Conservation (phyloP, 108 stramenopile species). For the Cyclotella distinguenda region DNA sequence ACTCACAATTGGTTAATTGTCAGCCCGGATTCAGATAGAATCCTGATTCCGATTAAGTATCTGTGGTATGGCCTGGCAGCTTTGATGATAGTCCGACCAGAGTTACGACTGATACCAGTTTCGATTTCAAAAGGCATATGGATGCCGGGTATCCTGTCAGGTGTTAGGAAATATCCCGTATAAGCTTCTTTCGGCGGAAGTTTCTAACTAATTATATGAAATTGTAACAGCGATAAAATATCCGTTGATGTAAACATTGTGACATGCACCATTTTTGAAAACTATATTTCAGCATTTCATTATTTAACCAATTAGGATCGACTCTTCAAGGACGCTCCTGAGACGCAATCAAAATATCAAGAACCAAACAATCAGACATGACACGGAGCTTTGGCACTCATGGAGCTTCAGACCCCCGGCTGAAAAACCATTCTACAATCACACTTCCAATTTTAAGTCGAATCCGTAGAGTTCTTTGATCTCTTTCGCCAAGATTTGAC, state of each 20-base stretch:
- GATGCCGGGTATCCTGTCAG: conserved; percentile 38
- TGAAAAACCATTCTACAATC: not conserved
- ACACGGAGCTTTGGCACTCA: too few relatives aligned
- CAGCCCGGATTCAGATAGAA: not conserved
- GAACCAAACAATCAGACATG: too few relatives aligned
- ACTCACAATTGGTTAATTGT: not conserved
- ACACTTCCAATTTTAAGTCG: conserved; percentile 51
- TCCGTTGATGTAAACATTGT: not conserved
- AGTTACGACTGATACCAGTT: conserved; percentile 42
- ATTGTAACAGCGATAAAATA: too few relatives aligned
- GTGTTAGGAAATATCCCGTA: conserved; percentile 18
- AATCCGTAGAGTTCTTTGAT: conserved; percentile 54
- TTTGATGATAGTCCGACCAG: conserved; percentile 20
- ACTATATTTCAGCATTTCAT: too few relatives aligned
- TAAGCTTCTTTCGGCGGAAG: too few relatives aligned
- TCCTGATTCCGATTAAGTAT: conserved; percentile 26
- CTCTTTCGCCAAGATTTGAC: conserved; percentile 54
- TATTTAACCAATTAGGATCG: too few relatives aligned
- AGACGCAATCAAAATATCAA: too few relatives aligned
- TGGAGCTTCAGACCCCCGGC: not conserved
- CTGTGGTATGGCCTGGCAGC: conserved; percentile 46
- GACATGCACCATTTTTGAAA: conserved; percentile 2
- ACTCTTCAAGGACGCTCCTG: not conserved
- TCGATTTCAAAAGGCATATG: conserved; percentile 35
- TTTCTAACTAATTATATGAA: too few relatives aligned